Base-by-base conservation (phyloP, 2,329 filamentous ascomycete genomes). In the Colletotrichum graminicola region DNA sequence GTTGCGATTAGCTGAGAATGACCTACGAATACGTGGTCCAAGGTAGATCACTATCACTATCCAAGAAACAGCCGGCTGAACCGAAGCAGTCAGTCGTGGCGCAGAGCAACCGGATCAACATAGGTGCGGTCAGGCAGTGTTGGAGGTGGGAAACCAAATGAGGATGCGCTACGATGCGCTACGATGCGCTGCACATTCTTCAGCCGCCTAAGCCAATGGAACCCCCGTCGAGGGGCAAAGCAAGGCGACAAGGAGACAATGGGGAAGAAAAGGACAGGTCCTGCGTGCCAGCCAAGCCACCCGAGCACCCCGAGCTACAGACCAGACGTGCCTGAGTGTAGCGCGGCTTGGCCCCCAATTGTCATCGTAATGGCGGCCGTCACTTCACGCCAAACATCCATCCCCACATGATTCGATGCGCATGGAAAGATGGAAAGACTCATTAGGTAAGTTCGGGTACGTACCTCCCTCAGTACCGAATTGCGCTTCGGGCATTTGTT, bases 271-370 rank as follows among this genome's bases (percentile, higher is more conserved):
- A 43, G 10, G 32, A 21, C 29, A 36, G 29, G 34, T n/a, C 45
- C n/a, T 52, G 16, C 64, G 43, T 70, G 59, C 64, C 59, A 59
- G 34, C 64, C 59, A 71, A 71, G 68, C 68, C 59, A 67, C 63
- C 67, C 67, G 67, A 66, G 63, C 64, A 66, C 63, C 26, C 67
- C 63, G 67, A 56, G 63, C 67, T 43, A 71, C 67, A 56, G 26
- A 57, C 59, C 59, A 36, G 32, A 57, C 41, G 54, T 57, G 36
- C 62, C 66, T 66, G 45, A 36, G 56, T 59, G 67, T 66, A 66
- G 45, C 18, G 56, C 43, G 52, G 34, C 52, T 59, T 57, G 43
- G 61, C 43, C 52, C 43, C 41, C 41, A 5, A 5, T 45, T 52
- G 34, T 36, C 55, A n/a, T 41, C 8, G 34, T 36, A n/a, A 21